Conservation (phyloP, 345 rosid species). For the Garcia nutans region DNA sequence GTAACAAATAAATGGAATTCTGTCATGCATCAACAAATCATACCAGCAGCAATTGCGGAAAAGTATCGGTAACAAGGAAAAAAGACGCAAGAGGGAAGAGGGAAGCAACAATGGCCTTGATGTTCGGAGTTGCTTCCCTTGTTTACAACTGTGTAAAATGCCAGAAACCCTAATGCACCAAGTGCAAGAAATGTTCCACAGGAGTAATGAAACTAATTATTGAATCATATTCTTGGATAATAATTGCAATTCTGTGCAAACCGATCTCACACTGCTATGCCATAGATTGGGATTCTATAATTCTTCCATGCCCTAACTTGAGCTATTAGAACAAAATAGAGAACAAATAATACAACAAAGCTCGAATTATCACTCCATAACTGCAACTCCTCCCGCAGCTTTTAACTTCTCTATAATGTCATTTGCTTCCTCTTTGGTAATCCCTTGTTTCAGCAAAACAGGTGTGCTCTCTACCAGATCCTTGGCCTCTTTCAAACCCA, state of each 20-base stretch:
- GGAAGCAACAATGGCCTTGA: neutral
- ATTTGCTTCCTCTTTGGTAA: slow-evolving; percentile 50
- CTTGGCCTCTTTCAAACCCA: slow-evolving; percentile 57
- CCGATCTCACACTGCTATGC: neutral
- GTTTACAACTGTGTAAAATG: neutral
- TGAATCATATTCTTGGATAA: neutral
- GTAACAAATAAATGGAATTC: neutral
- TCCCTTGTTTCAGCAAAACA: slow-evolving; percentile 43
- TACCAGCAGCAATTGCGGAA: neutral
- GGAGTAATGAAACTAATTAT: neutral
- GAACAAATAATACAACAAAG: neutral
- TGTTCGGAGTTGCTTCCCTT: neutral
- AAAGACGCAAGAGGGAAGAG: neutral
- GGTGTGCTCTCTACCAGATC: slow-evolving; percentile 53
- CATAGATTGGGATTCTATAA: neutral
- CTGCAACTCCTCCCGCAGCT: slow-evolving; percentile 49
- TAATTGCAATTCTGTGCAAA: neutral
- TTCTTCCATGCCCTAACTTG: neutral
- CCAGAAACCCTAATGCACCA: neutral
- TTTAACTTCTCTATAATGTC: slow-evolving; percentile 43
- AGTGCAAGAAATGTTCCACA: neutral
- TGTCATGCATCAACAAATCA: neutral
- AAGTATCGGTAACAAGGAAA: neutral
- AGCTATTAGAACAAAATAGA: neutral
- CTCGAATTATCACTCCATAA: slow-evolving; percentile 39